Conservation (phyloP, 2,329 filamentous ascomycete genomes). For the Penicillium concentricum region DNA sequence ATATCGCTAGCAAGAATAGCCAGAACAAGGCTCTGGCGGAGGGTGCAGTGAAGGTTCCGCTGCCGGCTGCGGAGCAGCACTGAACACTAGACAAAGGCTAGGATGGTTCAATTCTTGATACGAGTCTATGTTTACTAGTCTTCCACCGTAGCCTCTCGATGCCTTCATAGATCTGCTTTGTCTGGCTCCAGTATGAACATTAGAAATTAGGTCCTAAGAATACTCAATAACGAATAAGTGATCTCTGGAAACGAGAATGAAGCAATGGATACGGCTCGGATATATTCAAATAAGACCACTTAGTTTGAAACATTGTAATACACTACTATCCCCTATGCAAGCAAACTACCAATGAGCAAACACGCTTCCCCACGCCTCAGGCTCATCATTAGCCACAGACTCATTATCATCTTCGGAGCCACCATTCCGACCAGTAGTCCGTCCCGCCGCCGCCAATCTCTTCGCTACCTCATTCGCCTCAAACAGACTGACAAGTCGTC, state of each 20-base stretch:
- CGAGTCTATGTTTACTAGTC: background rate
- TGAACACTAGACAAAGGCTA: conserved; percentile 3
- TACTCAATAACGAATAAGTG: background rate
- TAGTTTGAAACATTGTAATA: too few relatives aligned
- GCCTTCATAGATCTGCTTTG: too few relatives aligned
- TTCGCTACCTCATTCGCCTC: conserved; percentile 63
- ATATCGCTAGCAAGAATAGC: conserved; percentile 51
- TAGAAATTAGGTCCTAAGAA: background rate
- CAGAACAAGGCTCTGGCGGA: conserved; percentile 45
- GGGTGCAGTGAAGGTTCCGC: conserved; percentile 27
- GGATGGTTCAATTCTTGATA: background rate
- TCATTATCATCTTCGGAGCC: background rate
- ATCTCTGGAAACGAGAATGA: background rate
- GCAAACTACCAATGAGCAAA: background rate
- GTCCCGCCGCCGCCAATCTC: conserved; percentile 37
- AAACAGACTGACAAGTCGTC: conserved; percentile 55
- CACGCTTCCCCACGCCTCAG: background rate
- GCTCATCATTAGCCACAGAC: background rate
- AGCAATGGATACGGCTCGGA: background rate
- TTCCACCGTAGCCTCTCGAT: background rate
- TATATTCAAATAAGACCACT: too few relatives aligned
- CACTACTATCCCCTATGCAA: background rate
- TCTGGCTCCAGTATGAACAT: background rate
- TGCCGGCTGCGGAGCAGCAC: conserved; percentile 34
- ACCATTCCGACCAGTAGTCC: background rate